A percentile compares a stretch with the other conserved stretches of the same genome.
These are phyloP conservation scores for Xylariaceae sp. DNA, from an alignment of 2,329 filamentous ascomycete genomes.

Conservation along the genomic window DNA sequence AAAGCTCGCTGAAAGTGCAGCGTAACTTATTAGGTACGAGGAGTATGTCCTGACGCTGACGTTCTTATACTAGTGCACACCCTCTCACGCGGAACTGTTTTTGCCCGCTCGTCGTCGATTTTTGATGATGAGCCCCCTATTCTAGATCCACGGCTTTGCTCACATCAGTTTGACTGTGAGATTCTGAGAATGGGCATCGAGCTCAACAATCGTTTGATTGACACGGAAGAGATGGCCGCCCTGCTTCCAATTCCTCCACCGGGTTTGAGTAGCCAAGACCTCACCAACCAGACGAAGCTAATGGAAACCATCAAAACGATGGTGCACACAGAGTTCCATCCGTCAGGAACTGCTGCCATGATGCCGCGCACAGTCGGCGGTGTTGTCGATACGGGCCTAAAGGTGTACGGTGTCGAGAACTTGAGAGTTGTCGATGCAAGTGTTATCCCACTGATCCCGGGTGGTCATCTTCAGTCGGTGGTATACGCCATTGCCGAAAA, in stretches of 20 bases:
- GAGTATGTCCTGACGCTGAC: not conserved
- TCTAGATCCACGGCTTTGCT: conserved; percentile 41
- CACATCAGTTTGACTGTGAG: conserved; percentile 39
- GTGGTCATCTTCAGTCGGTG: conserved; percentile 32
- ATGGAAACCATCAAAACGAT: conserved; percentile 20
- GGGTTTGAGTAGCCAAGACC: conserved; percentile 20
- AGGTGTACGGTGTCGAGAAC: conserved; percentile 41
- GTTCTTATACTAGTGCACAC: conserved; percentile 32
- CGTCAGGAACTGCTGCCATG: conserved; percentile 41
- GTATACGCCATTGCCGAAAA: conserved; percentile 34
- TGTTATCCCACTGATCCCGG: conserved; percentile 40
- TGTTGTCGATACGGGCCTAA: conserved; percentile 39
- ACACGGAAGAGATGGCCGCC: conserved; percentile 24
- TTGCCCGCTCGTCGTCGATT: conserved; percentile 35
- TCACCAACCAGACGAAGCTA: conserved; percentile 24
- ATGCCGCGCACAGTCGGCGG: conserved; percentile 39
- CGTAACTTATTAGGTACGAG: not conserved
- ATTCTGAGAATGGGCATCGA: conserved; percentile 26
- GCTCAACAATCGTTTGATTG: conserved; percentile 27
- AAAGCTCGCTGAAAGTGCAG: too few relatives aligned
- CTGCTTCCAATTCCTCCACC: conserved; percentile 23
- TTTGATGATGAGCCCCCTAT: conserved; percentile 33
- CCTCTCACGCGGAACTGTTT: conserved; percentile 41
- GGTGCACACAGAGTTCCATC: conserved; percentile 41
- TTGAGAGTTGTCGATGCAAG: conserved; percentile 42